phyloP scores from a whole-genome alignment of 2,329 filamentous ascomycete species.

The Fusarium sp. region DNA sequence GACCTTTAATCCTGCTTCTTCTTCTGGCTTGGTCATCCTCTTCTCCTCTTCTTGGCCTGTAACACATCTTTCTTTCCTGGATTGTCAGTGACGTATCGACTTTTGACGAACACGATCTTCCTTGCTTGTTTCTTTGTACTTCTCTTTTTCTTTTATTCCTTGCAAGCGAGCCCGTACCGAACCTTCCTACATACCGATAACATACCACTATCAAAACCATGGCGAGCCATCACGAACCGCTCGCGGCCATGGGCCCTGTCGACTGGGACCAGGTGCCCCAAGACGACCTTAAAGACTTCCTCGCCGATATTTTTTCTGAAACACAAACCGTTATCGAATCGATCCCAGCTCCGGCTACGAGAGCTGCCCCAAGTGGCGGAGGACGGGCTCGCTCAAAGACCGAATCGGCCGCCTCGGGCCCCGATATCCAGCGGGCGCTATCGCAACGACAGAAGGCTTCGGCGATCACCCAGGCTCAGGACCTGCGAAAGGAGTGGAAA shows the following conservation, averaged over 20 bases:
- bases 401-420: conserved; percentile 63
- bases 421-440: conserved; percentile 64
- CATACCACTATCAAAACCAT: conserved; percentile 51
- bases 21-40: conserved; percentile 15
- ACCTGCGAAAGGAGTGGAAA: conserved; percentile 88
- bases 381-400: conserved; percentile 67
- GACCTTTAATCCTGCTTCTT: conserved; percentile 17
- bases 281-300: conserved; percentile 64
- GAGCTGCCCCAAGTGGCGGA: conserved; percentile 55
- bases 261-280: conserved; percentile 62
- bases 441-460: conserved; percentile 56
- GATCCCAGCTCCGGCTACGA: conserved; percentile 64
- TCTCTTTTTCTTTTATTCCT: neutral
- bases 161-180: neutral
- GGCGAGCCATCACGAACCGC: conserved; percentile 69
- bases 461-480: conserved; percentile 60
- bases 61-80: conserved; percentile 12
- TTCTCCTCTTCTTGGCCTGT: conserved; percentile 14
- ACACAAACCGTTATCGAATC: conserved; percentile 81
- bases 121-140: conserved; percentile 7
- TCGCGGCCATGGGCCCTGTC: conserved; percentile 67
- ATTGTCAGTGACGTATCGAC: conserved; percentile 30
- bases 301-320: conserved; percentile 71
- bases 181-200: neutral
- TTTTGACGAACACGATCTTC: conserved; percentile 2